These are phyloP conservation scores for Pterulicium gracile DNA, from an alignment of 1,284 basidiomycete species.

Conservation along the genomic window DNA sequence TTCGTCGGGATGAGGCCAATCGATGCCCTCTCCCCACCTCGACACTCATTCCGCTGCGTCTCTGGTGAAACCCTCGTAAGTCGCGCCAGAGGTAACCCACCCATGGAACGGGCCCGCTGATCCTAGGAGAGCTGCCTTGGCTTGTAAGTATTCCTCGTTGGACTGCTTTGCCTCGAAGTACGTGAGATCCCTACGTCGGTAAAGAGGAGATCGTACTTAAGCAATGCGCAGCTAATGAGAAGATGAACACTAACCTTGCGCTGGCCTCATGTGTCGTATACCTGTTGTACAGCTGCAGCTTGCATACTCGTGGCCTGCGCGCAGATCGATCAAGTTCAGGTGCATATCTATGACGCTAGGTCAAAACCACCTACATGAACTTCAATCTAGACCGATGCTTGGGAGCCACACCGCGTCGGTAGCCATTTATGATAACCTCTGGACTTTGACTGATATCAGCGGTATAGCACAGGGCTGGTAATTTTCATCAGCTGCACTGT, in stretches of 20 bases:
- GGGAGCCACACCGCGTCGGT: conserved; percentile 62
- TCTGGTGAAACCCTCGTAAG: too few species aligned
- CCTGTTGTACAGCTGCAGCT: neutral
- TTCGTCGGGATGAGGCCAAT: too few species aligned
- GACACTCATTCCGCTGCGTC: too few species aligned
- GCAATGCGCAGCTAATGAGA: too few species aligned
- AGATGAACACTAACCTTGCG: too few species aligned
- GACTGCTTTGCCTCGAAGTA: conserved; percentile 28
- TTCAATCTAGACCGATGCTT: conserved; percentile 54
- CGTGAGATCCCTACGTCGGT: conserved; percentile 15
- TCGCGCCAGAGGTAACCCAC: conserved; percentile 34
- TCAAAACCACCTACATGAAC: conserved; percentile 35
- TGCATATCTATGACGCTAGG: neutral
- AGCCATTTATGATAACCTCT: conserved; percentile 67
- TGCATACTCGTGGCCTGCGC: neutral
- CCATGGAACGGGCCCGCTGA: conserved; percentile 37
- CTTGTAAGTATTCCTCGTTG: conserved; percentile 30
- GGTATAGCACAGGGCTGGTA: conserved; percentile 57
- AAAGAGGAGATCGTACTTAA: too few species aligned
- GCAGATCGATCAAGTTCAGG: neutral
- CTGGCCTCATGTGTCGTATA: too few species aligned
- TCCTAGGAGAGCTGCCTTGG: conserved; percentile 35
- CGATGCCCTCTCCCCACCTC: too few species aligned
- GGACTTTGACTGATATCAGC: conserved; percentile 30
- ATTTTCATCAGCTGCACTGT: conserved; percentile 1